Base-by-base conservation (phyloP, 139 green algal species). In the Mesotaenium endlicherianum region DNA sequence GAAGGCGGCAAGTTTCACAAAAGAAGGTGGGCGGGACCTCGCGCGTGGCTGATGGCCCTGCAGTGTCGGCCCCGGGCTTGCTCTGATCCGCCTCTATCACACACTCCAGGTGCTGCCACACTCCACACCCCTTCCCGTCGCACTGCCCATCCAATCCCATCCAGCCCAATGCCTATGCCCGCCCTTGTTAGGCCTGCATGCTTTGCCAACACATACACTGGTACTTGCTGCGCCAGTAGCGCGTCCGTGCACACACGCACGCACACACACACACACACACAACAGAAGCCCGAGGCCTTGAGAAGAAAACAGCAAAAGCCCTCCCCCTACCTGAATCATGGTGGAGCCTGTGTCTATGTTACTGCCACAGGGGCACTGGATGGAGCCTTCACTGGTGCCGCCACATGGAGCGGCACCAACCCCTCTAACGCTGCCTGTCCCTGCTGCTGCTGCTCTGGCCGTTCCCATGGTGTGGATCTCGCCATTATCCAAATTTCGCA, bases 71-170 rank as follows among this genome's bases (percentile, higher is more conserved):
- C 49, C 70, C 34, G 47, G 40, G 70, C 45, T 45, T 20, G 3
- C 70, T 49, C 49, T 78, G 41, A 38, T n/a, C 30, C 14, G 70
- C 30, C 6, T 38, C 11, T 39, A 78, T 4, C 31, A 78, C 70
- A 78, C 70, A 78, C 34, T 4, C 16, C 3, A 69, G 3, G 40
- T 78, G 70, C 42, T 78, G 70, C 70, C 70, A 78, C 5, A 78
- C 70, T 64, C 70, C 70, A 78, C 70, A 78, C 16, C 4, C 70
- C 41, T 36, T 8, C 6, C 41, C 45, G 16, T 78, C 70, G 8
- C 70, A 78, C 31, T 78, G 70, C 6, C 14, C 49, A 30, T 59
- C 49, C 49, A n/a, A n/a, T n/a, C n/a, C n/a, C n/a, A n/a, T n/a
- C n/a, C n/a, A n/a, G n/a, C n/a, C n/a, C n/a, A n/a, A n/a, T n/a